These are phyloP conservation scores for Cyberlindnera lachancei DNA, from an alignment of 805 yeast species.

Conservation along the genomic window DNA sequence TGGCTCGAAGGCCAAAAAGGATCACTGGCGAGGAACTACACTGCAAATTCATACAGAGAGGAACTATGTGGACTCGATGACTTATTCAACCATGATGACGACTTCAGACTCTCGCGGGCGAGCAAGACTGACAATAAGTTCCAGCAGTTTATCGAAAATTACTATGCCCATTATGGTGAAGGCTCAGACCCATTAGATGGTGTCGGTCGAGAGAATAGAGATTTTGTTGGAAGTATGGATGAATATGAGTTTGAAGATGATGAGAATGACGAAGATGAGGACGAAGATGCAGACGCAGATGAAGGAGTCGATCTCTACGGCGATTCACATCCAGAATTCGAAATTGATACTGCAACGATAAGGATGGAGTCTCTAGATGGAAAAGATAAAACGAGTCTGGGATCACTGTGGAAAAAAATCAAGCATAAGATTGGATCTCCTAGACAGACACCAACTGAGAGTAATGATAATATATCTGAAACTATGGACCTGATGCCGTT, in stretches of 20 bases:
- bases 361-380: too few species aligned
- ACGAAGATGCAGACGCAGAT: constrained; percentile 1
- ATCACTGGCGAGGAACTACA: constrained; percentile 18
- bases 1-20: constrained; percentile 40
- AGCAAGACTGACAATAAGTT: too few species aligned
- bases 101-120: too few species aligned
- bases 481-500: too few species aligned
- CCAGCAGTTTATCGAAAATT: too few species aligned
- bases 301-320: constrained; percentile 1
- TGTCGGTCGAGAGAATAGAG: neutral
- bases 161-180: neutral
- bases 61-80: neutral
- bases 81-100: neutral
- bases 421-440: too few species aligned
- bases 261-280: constrained; percentile 1
- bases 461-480: too few species aligned
- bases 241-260: neutral
- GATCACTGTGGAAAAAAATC: too few species aligned
- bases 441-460: too few species aligned
- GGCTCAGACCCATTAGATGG: neutral
- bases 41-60: constrained; percentile 5
- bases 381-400: too few species aligned
- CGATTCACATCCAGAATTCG: too few species aligned
- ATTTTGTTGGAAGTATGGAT: neutral
- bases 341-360: too few species aligned